These are phyloP conservation scores for Taiozyma sp. DNA, from an alignment of 1,139 yeast species.

Conservation along the genomic window DNA sequence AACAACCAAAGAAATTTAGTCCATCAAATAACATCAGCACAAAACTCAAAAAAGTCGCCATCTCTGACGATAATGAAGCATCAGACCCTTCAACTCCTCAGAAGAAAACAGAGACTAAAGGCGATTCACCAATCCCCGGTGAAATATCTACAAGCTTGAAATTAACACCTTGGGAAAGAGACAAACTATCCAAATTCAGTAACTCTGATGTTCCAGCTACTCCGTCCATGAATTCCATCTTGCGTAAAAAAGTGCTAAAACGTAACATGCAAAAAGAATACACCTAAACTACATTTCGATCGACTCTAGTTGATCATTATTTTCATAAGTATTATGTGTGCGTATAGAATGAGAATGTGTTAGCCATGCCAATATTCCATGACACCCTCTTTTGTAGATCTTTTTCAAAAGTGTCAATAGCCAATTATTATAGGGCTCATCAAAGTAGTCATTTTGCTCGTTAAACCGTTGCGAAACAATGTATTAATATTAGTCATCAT, in stretches of 20 bases:
- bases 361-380: too few relatives aligned
- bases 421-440: neutral
- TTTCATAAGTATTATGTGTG: neutral
- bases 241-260: constrained; percentile 4
- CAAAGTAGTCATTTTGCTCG: neutral
- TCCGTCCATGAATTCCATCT: neutral
- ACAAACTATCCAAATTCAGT: neutral
- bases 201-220: neutral
- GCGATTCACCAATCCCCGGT: constrained; percentile 11
- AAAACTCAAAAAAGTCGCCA: neutral
- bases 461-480: too few relatives aligned
- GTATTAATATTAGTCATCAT: neutral
- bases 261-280: constrained; percentile 1
- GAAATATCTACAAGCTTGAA: constrained; percentile 2
- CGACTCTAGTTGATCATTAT: neutral
- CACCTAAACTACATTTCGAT: neutral
- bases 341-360: too few relatives aligned
- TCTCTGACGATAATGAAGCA: neutral
- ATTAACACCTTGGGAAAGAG: constrained; percentile 15
- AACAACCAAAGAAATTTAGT: constrained; percentile 1
- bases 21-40: neutral
- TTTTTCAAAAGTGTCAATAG: too few relatives aligned
- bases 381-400: too few relatives aligned
- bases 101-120: neutral
- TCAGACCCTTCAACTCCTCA: neutral